Percentiles rank a stretch among this genome's conserved stretches.
These are phyloP conservation scores for Fragaria iinumae DNA, from an alignment of 306 rosid genomes.

Conservation along the genomic window DNA sequence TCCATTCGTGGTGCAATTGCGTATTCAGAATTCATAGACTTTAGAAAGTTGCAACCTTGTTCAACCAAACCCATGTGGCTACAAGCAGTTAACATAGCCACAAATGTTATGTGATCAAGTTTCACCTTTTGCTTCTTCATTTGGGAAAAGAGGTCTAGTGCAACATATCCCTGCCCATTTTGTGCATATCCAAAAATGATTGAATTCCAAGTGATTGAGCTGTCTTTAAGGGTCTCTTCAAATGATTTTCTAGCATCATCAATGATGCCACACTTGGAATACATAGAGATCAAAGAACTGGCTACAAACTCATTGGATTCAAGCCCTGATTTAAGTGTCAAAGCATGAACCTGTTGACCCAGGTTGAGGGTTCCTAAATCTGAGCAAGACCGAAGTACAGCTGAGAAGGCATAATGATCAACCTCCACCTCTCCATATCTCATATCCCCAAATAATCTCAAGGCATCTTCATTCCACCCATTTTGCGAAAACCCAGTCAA, in stretches of 20 bases:
- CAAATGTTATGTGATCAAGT: slow-evolving; percentile 82
- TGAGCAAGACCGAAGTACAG: slow-evolving; percentile 64
- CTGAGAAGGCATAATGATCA: slow-evolving; percentile 68
- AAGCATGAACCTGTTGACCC: slow-evolving; percentile 70
- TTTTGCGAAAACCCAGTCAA: slow-evolving; percentile 67
- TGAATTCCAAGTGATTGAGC: slow-evolving; percentile 71
- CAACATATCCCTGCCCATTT: slow-evolving; percentile 68
- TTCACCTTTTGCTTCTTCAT: slow-evolving; percentile 63
- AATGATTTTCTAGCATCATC: slow-evolving; percentile 72
- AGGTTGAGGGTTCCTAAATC: slow-evolving; percentile 74
- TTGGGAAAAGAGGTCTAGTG: slow-evolving; percentile 59
- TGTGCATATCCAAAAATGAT: slow-evolving; percentile 85
- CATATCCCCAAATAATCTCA: slow-evolving; percentile 54
- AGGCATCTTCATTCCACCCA: slow-evolving; percentile 73
- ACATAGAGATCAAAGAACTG: slow-evolving; percentile 84
- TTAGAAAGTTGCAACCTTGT: slow-evolving; percentile 52
- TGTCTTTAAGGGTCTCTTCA: slow-evolving; percentile 52
- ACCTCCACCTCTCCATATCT: slow-evolving; percentile 42
- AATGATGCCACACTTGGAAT: slow-evolving; percentile 83
- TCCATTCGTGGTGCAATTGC: slow-evolving; percentile 61
- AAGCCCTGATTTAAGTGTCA: slow-evolving; percentile 53
- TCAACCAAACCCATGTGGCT: slow-evolving; percentile 79
- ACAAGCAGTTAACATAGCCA: slow-evolving; percentile 79
- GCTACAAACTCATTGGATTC: slow-evolving; percentile 58
- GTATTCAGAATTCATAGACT: slow-evolving; percentile 51